These are phyloP conservation scores for Theobroma cacao DNA, from an alignment of 345 rosid genomes.

Conservation along the genomic window DNA sequence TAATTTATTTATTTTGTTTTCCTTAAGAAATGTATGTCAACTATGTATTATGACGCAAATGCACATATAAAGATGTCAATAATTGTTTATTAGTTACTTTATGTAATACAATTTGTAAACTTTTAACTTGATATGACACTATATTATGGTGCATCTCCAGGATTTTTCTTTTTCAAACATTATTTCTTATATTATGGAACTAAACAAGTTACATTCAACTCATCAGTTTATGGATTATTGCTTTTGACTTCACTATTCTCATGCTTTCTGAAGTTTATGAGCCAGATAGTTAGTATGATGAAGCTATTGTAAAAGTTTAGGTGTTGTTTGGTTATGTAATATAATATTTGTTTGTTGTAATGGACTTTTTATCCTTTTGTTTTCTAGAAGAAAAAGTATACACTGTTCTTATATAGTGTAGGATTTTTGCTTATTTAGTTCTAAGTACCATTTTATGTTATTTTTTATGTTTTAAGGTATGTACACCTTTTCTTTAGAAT, in stretches of 20 bases:
- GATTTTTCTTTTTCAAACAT: background rate
- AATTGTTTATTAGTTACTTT: background rate
- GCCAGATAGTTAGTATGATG: background rate
- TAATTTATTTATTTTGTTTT: background rate
- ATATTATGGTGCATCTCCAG: background rate
- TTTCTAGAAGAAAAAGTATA: slow-evolving; percentile 63
- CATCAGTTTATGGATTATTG: background rate
- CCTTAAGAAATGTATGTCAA: background rate
- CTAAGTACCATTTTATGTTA: slow-evolving; percentile 44
- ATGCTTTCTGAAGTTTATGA: background rate
- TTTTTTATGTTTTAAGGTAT: background rate
- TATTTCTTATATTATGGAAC: background rate
- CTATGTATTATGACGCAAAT: background rate
- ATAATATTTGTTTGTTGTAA: slow-evolving; percentile 37
- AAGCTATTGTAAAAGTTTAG: background rate
- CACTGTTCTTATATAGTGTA: slow-evolving; percentile 80
- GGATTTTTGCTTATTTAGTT: slow-evolving; percentile 72
- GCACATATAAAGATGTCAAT: background rate
- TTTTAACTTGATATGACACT: background rate
- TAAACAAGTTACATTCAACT: background rate
- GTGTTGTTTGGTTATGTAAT: slow-evolving; percentile 1
- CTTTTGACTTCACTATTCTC: background rate
- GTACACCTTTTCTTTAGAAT: background rate
- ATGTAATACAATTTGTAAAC: background rate
- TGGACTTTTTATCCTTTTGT: slow-evolving; percentile 86